Conservation (phyloP, 2,329 filamentous ascomycete genomes). For the Alternaria brassicicola region DNA sequence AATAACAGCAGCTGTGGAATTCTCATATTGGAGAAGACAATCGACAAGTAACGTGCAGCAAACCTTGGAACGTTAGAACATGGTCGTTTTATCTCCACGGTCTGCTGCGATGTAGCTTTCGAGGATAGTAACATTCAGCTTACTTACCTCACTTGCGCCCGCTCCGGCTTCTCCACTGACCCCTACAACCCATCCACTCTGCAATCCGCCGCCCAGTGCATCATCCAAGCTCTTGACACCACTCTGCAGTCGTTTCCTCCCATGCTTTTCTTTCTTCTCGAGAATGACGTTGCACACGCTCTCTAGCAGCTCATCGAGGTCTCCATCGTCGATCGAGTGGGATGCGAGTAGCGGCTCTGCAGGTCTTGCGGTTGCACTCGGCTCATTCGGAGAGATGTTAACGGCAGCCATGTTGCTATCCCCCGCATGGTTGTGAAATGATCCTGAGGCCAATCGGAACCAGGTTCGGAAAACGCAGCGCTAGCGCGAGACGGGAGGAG, state of each 20-base stretch:
- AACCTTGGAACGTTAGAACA: constrained; percentile 1
- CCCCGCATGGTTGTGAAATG: neutral
- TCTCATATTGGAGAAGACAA: constrained; percentile 43
- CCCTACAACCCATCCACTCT: constrained; percentile 43
- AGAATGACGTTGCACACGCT: neutral
- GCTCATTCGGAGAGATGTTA: neutral
- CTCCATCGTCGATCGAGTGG: constrained; percentile 20
- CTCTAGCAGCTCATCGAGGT: constrained; percentile 23
- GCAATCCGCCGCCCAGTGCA: constrained; percentile 47
- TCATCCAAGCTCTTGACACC: constrained; percentile 44
- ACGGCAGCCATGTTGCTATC: neutral
- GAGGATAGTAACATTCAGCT: neutral
- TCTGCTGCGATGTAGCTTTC: neutral
- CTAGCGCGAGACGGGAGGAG: neutral
- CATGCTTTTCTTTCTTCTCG: neutral
- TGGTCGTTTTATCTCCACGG: accelerated
- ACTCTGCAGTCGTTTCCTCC: constrained; percentile 20
- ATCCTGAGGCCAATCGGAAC: neutral
- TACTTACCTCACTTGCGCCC: constrained; percentile 32
- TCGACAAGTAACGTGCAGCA: constrained; percentile 45
- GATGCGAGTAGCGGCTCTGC: constrained; percentile 30
- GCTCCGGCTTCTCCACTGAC: constrained; percentile 43
- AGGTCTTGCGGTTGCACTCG: neutral
- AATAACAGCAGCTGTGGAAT: constrained; percentile 50
- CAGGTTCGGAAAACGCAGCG: neutral